Percentiles rank a stretch among this genome's conserved stretches.
Conservation (phyloP, 1,284 basidiomycete genomes). For the Malassezia equina region DNA sequence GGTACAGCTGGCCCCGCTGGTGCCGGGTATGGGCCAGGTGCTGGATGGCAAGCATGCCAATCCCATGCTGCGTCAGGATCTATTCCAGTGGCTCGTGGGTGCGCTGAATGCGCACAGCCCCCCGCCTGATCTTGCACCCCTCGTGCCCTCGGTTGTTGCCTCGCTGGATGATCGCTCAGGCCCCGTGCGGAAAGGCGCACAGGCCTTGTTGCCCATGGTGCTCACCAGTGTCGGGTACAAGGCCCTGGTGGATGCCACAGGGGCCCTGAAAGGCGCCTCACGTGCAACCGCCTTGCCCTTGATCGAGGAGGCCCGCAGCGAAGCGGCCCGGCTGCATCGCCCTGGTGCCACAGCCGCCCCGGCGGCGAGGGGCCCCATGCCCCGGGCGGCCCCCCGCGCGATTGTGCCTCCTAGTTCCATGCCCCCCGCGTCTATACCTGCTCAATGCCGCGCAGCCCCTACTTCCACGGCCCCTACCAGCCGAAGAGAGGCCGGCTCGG, state of each 20-base stretch:
- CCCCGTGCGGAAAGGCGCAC: conserved; percentile 84
- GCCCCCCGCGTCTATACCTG: neutral
- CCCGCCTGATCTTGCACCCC: conserved; percentile 59
- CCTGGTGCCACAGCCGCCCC: conserved; percentile 21
- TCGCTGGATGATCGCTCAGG: conserved; percentile 83
- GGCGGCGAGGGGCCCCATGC: conserved; percentile 23
- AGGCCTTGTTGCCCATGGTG: conserved; percentile 67
- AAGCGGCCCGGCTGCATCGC: conserved; percentile 17
- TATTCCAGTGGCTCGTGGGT: conserved; percentile 74
- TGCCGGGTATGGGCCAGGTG: conserved; percentile 64
- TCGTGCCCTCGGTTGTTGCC: conserved; percentile 62
- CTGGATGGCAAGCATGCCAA: conserved; percentile 67
- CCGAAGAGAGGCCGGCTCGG: neutral
- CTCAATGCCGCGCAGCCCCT: conserved; percentile 12
- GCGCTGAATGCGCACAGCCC: conserved; percentile 62
- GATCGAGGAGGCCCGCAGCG: conserved; percentile 58
- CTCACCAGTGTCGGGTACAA: conserved; percentile 72
- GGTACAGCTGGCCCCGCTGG: conserved; percentile 71
- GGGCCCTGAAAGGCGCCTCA: conserved; percentile 81
- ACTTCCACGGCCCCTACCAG: neutral
- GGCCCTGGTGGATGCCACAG: conserved; percentile 73
- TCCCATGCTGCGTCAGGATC: conserved; percentile 72
- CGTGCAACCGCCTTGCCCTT: conserved; percentile 72
- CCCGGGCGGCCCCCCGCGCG: conserved; percentile 15
- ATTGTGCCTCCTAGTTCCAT: conserved; percentile 1